phyloP scores from a whole-genome alignment of 208 protist species.

The Spongospora subterranea region DNA sequence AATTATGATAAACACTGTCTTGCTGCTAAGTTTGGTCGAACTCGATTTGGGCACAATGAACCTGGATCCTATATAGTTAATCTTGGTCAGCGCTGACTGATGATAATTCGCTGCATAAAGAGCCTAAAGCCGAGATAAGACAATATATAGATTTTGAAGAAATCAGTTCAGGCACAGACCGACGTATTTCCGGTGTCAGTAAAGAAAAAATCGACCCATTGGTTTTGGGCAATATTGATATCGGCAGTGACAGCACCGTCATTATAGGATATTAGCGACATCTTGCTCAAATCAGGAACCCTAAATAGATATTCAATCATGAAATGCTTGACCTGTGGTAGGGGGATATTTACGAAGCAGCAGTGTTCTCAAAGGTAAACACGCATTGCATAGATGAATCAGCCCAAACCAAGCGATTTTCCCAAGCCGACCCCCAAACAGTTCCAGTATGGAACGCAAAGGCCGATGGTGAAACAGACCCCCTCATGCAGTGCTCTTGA shows the following conservation, averaged over 20 bases:
- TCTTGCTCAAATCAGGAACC: not conserved
- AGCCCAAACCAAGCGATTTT: conserved; percentile 34
- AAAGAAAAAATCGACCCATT: not conserved
- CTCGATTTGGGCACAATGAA: not conserved
- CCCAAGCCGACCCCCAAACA: not conserved
- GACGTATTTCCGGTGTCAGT: not conserved
- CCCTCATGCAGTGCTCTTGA: not conserved
- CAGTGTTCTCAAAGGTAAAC: not conserved
- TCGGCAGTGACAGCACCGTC: not conserved
- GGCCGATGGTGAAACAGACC: not conserved
- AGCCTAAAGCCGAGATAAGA: not conserved
- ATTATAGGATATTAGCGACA: not conserved
- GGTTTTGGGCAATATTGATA: not conserved
- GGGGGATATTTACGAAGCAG: not conserved
- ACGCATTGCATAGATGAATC: conserved; percentile 24
- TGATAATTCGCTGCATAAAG: not conserved
- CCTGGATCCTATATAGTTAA: not conserved
- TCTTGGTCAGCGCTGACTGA: not conserved
- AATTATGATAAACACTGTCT: not conserved
- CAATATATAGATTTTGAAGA: not conserved
- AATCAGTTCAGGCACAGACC: not conserved
- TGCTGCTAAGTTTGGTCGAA: not conserved
- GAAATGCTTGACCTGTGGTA: too few relatives aligned
- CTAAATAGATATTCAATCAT: not conserved
- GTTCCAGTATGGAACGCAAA: not conserved